Conservation (phyloP, 345 rosid genomes). For the Cardiospermum halicacabum region DNA sequence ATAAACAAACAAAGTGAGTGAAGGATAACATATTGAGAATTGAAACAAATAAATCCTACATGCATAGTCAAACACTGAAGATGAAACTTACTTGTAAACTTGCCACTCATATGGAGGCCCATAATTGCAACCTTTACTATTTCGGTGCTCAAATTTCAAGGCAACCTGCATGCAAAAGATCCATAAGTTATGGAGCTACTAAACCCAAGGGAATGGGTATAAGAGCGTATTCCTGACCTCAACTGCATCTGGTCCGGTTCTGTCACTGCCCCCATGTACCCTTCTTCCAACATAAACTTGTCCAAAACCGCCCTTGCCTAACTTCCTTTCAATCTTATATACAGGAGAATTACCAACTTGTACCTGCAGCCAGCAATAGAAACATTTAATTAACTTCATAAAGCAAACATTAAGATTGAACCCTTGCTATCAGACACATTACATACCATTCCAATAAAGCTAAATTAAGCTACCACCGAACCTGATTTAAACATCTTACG, state of each 20-base stretch:
- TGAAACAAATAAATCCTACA: not conserved
- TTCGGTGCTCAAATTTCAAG: conserved; percentile 86
- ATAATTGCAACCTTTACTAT: conserved; percentile 92
- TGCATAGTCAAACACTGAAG: conserved; percentile 5
- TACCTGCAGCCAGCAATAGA: conserved; percentile 41
- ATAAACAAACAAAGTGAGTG: not conserved
- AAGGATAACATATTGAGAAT: not conserved
- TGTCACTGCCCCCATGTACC: conserved; percentile 57
- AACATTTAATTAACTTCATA: not conserved
- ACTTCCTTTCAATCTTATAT: conserved; percentile 75
- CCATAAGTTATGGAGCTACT: not conserved
- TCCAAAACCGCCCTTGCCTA: conserved; percentile 99
- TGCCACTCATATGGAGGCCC: conserved; percentile 99
- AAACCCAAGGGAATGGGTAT: not conserved
- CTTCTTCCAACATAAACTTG: conserved; percentile 96
- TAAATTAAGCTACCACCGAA: not conserved
- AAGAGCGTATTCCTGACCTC: conserved; percentile 39
- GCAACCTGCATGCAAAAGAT: conserved; percentile 64
- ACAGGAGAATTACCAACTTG: conserved; percentile 88
- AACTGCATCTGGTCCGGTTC: conserved; percentile 73
- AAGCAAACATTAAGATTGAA: not conserved
- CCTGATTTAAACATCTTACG: not conserved
- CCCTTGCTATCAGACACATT: too few species aligned
- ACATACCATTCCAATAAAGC: not conserved
- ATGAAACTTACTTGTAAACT: conserved; percentile 67